phyloP scores from a whole-genome alignment of 768 basidiomycete genomes.

The Lentinula raphanica region DNA sequence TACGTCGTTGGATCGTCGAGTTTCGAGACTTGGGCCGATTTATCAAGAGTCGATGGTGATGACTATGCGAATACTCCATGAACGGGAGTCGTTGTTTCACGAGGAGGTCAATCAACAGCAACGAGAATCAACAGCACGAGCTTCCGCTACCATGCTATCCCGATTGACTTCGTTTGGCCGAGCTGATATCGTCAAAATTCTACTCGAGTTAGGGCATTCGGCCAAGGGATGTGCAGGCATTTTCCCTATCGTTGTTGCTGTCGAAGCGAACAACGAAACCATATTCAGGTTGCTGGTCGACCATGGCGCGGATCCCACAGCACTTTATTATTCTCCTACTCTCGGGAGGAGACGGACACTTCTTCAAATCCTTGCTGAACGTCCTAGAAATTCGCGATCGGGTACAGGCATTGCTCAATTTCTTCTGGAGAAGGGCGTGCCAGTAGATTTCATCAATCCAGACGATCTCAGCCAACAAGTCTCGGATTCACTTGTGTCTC shows the following conservation, averaged over 20 bases:
- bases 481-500: background rate
- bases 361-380: background rate
- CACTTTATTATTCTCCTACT: background rate
- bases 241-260: conserved; percentile 9
- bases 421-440: conserved; percentile 5
- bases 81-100: background rate
- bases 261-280: conserved; percentile 5
- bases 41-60: conserved; percentile 2
- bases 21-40: conserved; percentile 2
- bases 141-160: background rate
- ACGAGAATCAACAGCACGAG: background rate
- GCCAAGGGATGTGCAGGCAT: conserved; percentile 1
- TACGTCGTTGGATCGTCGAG: conserved; percentile 8
- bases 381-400: background rate
- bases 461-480: background rate
- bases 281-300: conserved; percentile 7
- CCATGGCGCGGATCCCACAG: conserved; percentile 4
- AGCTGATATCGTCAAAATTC: conserved; percentile 1
- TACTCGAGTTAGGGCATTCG: conserved; percentile 6
- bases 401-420: background rate
- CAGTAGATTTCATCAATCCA: conserved; percentile 1
- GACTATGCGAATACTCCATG: conserved; percentile 9
- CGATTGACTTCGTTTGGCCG: conserved; percentile 1
- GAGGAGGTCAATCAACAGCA: background rate
- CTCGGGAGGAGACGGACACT: background rate